Percentiles rank a stretch among this genome's conserved stretches.
These are phyloP conservation scores for Botrytis pseudocinerea DNA, from an alignment of 2,329 filamentous ascomycete genomes.

Conservation along the genomic window DNA sequence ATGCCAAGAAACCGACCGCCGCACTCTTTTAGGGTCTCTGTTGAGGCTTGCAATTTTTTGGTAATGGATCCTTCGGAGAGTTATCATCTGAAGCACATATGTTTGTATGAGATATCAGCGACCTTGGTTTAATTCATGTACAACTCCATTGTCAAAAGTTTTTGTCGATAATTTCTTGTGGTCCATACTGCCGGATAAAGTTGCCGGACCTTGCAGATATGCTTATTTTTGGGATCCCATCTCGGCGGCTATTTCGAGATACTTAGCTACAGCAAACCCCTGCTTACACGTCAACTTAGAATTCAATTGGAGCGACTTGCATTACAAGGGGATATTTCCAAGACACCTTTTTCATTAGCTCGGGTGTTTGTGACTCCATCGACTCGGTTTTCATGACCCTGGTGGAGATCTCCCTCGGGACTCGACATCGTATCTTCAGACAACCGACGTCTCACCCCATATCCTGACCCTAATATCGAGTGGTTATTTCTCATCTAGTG, in stretches of 20 bases:
- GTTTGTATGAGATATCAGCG: background rate
- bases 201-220: background rate
- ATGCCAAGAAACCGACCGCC: too few species aligned
- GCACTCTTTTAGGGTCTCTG: too few species aligned
- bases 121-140: background rate
- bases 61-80: background rate
- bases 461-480: background rate
- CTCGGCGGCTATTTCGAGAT: background rate
- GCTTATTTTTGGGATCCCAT: background rate
- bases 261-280: background rate
- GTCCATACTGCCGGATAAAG: background rate
- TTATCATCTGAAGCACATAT: background rate
- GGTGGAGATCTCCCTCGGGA: background rate
- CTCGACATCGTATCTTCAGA: background rate
- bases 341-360: background rate
- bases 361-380: background rate
- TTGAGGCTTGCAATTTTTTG: background rate
- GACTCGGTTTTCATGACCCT: background rate
- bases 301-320: background rate
- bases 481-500: background rate
- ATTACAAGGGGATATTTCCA: background rate
- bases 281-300: background rate
- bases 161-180: background rate
- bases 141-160: background rate
- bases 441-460: background rate